phyloP scores from a whole-genome alignment of 305 asterid species.

The Fraxinus sp. region DNA sequence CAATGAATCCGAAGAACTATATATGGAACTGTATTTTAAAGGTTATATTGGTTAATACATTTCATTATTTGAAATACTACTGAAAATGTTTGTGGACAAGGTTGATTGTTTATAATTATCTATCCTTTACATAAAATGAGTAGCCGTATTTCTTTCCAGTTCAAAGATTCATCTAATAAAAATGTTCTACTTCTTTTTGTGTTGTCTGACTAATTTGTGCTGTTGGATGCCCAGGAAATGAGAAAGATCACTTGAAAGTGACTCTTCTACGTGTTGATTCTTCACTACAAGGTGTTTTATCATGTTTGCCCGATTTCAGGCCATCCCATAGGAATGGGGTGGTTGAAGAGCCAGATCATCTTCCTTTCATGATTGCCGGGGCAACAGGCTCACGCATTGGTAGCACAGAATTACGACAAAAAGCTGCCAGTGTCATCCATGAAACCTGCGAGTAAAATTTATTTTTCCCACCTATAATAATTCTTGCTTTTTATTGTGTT shows the following conservation, averaged over 20 bases:
- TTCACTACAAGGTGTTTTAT: slow-evolving; percentile 91
- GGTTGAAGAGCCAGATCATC: slow-evolving; percentile 54
- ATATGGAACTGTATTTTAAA: slow-evolving; percentile 7
- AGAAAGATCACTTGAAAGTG: slow-evolving; percentile 99
- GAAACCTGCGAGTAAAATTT: slow-evolving; percentile 69
- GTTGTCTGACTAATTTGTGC: slow-evolving; percentile 30
- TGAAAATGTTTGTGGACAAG: slow-evolving; percentile 3
- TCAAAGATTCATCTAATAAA: slow-evolving; percentile 7
- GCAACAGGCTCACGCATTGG: slow-evolving; percentile 94
- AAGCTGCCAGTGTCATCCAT: slow-evolving; percentile 84
- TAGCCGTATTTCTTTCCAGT: slow-evolving; percentile 18
- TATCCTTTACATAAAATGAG: slow-evolving; percentile 12
- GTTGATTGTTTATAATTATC: neutral
- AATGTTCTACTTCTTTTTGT: slow-evolving; percentile 16
- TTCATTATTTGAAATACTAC: slow-evolving; percentile 10
- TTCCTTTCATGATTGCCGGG: slow-evolving; percentile 86
- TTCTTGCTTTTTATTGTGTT: slow-evolving; percentile 14
- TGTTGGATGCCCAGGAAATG: slow-evolving; percentile 66
- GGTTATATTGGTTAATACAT: slow-evolving; percentile 19
- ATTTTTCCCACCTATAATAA: slow-evolving; percentile 22
- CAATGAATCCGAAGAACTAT: slow-evolving; percentile 3
- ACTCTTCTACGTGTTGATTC: slow-evolving; percentile 97
- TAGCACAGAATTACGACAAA: slow-evolving; percentile 74
- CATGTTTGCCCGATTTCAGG: slow-evolving; percentile 97
- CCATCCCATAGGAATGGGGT: slow-evolving; percentile 70